These are phyloP conservation scores for Phytopythium vexans DNA, from an alignment of 352 stramenopile species.

Conservation along the genomic window DNA sequence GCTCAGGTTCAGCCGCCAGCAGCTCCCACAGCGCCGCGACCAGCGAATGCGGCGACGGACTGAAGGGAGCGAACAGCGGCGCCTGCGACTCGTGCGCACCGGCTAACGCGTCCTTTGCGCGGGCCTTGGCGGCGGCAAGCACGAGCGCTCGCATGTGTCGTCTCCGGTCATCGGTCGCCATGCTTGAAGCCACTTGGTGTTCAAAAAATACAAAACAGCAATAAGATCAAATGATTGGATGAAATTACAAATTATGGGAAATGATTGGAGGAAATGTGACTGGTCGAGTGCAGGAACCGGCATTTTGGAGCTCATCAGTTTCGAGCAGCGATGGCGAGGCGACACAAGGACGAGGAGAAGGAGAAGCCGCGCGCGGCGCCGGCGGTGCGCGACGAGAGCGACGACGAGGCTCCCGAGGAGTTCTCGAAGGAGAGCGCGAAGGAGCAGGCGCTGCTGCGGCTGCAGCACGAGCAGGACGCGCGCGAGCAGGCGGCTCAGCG, in stretches of 20 bases:
- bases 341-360: constrained; percentile 20
- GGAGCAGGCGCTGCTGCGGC: constrained; percentile 45
- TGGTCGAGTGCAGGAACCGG: constrained; percentile 3
- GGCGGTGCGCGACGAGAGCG: constrained; percentile 31
- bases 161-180: constrained; percentile 16
- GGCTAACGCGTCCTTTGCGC: constrained; percentile 42
- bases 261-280: constrained; percentile 33
- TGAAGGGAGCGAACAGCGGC: constrained; percentile 71
- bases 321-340: background rate
- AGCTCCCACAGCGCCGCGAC: constrained; percentile 66
- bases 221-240: constrained; percentile 16
- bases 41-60: constrained; percentile 53
- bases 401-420: constrained; percentile 76
- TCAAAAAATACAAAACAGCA: background rate
- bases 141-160: constrained; percentile 51
- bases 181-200: constrained; percentile 1
- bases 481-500: constrained; percentile 24
- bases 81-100: constrained; percentile 12
- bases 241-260: constrained; percentile 13
- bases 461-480: constrained; percentile 50
- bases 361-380: constrained; percentile 9
- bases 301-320: too few species aligned
- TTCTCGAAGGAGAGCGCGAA: constrained; percentile 70
- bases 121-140: constrained; percentile 56
- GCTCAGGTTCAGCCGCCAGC: constrained; percentile 15